Evolutionary conservation across 2,329 filamentous ascomycete species (phyloP), one percentile per base, ranked within the genome.

Genomic region (Albophoma yamanashiensis): DNA sequence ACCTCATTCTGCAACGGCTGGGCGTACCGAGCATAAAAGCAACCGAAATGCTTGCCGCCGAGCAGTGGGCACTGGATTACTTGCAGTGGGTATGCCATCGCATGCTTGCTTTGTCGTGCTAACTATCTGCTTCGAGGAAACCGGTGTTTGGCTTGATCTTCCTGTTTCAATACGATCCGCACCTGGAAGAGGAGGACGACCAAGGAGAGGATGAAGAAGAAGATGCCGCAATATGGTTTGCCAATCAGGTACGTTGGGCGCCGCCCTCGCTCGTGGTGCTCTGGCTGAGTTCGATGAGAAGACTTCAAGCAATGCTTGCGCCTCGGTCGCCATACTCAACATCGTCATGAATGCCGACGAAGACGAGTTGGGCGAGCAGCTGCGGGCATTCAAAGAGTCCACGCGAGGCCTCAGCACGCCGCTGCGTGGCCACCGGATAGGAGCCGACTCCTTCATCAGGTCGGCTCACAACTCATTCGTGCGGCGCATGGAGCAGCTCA

Each of bases 311-410:
- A 96, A 96, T 72, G 88, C 91, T 34, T 99, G 94, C 74, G 94
- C 91, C 25, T 94, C 91, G n/a, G 85, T 97, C 55, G 92, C 94
- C 4, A 79, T 97, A 65, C 82, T 97, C 66, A 97, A 97, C 68
- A 96, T 97, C 62, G 78, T 96, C 69, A 95, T 96, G 83, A 97
- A 97, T 69, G 81, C 86, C 31, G 76, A 83, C 0, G 78, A 77
- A 0, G 73, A 91, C 4, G 75, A 85, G 14, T 80, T 97, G 7
- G 91, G 92, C 4, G 75, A 83, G n/a, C 79, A 87, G 61, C 80
- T 97, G 1, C 73, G 78, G 36, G 75, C 79, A 17, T 96, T 97
- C 76, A 93, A 90, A 67, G 76, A 85, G 0, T 84, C 85, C 43
- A 96, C 92, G 0, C 77, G 77, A 64, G 69, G 79, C 17, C 82